phyloP scores from a whole-genome alignment of 177 flowering plant species.

The Vitis hybrid region DNA sequence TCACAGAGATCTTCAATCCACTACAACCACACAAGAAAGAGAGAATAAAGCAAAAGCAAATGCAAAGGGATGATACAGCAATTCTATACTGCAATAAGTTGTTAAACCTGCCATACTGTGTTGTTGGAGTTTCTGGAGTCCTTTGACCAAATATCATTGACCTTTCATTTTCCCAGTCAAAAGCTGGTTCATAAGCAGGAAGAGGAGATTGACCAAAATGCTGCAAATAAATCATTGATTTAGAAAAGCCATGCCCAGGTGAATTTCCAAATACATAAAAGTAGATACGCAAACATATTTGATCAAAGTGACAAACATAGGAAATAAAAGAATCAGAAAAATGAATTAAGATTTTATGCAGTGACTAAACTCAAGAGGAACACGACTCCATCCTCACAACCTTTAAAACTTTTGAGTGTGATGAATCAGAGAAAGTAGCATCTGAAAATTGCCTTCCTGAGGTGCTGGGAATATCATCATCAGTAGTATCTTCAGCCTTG shows the following conservation, averaged over 20 bases:
- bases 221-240: constrained; percentile 38
- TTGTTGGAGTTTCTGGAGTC: constrained; percentile 56
- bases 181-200: constrained; percentile 97
- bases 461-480: constrained; percentile 84
- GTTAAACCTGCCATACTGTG: constrained; percentile 56
- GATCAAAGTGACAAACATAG: neutral
- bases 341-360: neutral
- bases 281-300: too few species aligned
- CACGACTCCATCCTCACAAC: constrained; percentile 14
- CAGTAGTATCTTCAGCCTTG: constrained; percentile 60
- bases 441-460: constrained; percentile 75
- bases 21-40: constrained; percentile 32
- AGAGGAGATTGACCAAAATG: constrained; percentile 88
- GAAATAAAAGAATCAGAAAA: neutral
- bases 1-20: constrained; percentile 91
- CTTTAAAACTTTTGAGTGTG: constrained; percentile 30
- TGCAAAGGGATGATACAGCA: neutral
- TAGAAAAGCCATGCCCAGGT: neutral
- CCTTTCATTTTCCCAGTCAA: constrained; percentile 98
- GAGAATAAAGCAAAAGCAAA: constrained; percentile 6
- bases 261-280: neutral
- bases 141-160: constrained; percentile 88
- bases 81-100: constrained; percentile 1
- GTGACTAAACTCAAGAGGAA: neutral
- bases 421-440: constrained; percentile 27